Evolutionary conservation across 2,329 filamentous ascomycete genomes (phyloP).

Genomic region (Colletotrichum graminicola): DNA sequence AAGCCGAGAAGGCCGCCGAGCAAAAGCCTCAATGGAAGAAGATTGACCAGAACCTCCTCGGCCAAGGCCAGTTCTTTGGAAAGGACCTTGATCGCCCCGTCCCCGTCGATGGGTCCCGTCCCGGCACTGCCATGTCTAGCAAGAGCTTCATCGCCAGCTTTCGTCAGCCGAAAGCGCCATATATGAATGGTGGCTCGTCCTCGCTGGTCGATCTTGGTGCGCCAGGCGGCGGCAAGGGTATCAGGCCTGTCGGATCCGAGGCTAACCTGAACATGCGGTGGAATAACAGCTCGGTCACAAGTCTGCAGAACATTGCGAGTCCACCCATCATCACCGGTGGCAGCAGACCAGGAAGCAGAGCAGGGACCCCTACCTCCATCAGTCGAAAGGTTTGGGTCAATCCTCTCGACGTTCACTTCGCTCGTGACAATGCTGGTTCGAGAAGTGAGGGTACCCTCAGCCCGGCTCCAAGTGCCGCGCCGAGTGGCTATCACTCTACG

Average conservation of each 20-base stretch:
- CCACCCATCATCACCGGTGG: constrained; percentile 47
- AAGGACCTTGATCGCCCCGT: constrained; percentile 51
- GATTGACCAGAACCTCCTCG: constrained; percentile 51
- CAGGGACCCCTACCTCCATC: constrained; percentile 50
- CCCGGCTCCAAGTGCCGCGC: constrained; percentile 32
- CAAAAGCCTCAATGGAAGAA: constrained; percentile 47
- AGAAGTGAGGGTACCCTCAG: constrained; percentile 31
- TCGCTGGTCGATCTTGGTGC: constrained; percentile 60
- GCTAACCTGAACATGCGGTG: constrained; percentile 54
- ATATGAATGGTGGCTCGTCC: constrained; percentile 54
- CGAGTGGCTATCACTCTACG: constrained; percentile 45
- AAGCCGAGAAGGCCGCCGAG: constrained; percentile 44
- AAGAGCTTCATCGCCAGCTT: constrained; percentile 40
- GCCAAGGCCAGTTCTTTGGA: constrained; percentile 54
- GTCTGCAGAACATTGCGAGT: constrained; percentile 49
- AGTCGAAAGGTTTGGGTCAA: constrained; percentile 57
- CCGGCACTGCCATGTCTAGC: constrained; percentile 55
- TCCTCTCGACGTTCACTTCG: constrained; percentile 62
- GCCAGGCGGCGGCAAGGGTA: constrained; percentile 49
- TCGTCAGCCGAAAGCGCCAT: constrained; percentile 47
- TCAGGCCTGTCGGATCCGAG: constrained; percentile 55
- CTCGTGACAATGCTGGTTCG: constrained; percentile 45
- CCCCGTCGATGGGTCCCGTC: constrained; percentile 47
- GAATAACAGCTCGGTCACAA: constrained; percentile 53
- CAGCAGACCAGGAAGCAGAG: constrained; percentile 46